These are phyloP conservation scores for Lipomyces spencermartinsiae DNA, from an alignment of 805 yeast genomes.

Conservation along the genomic window DNA sequence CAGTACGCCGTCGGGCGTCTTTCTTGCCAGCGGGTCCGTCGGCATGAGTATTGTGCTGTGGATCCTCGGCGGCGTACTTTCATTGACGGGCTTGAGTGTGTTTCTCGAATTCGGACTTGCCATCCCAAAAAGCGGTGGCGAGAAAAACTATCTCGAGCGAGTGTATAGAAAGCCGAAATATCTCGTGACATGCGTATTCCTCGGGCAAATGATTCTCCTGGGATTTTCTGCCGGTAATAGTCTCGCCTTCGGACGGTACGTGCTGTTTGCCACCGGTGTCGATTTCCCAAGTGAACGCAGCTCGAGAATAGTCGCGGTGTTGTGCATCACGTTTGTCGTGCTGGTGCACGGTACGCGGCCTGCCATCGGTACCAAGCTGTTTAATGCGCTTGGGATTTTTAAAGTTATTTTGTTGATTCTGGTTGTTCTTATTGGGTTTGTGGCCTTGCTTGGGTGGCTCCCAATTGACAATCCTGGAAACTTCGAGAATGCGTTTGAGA, in stretches of 20 bases:
- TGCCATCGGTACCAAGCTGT: conserved; percentile 56
- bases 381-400: conserved; percentile 61
- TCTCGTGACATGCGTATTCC: conserved; percentile 56
- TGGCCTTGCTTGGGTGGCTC: conserved; percentile 50
- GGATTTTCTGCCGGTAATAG: conserved; percentile 70
- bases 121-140: conserved; percentile 72
- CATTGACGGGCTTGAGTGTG: conserved; percentile 60
- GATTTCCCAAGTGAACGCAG: conserved; percentile 47
- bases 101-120: conserved; percentile 71
- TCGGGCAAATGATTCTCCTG: conserved; percentile 61
- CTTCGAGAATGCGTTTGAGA: conserved; percentile 51
- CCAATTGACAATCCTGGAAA: conserved; percentile 46
- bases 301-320: conserved; percentile 58
- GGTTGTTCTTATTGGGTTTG: conserved; percentile 56
- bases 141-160: conserved; percentile 67
- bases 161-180: conserved; percentile 62
- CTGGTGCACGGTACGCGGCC: conserved; percentile 59
- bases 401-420: conserved; percentile 59
- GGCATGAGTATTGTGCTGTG: conserved; percentile 63
- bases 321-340: conserved; percentile 54
- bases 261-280: conserved; percentile 53
- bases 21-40: conserved; percentile 61
- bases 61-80: conserved; percentile 67
- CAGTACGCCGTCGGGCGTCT: conserved; percentile 69
- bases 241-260: conserved; percentile 68